Percentiles rank a stretch among this genome's conserved stretches.
These are phyloP conservation scores for Candolleomyces aberdarensis DNA, from an alignment of 768 basidiomycete species.

Conservation along the genomic window DNA sequence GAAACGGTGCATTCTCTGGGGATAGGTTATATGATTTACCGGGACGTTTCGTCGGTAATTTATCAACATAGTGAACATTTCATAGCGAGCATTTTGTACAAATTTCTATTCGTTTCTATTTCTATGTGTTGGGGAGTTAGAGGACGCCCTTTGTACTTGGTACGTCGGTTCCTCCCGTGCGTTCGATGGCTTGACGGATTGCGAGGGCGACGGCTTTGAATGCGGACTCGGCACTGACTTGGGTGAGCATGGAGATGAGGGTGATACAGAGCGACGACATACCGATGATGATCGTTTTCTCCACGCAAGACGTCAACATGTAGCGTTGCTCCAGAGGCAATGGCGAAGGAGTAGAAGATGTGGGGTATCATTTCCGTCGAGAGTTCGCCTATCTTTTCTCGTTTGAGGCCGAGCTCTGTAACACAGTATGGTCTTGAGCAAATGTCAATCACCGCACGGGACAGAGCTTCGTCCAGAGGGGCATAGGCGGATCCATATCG, in stretches of 20 bases:
- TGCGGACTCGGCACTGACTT: conserved; percentile 83
- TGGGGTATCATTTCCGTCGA: conserved; percentile 99
- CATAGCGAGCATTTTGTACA: not conserved
- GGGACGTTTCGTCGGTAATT: not conserved
- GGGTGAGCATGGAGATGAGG: conserved; percentile 1
- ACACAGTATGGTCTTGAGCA: conserved; percentile 97
- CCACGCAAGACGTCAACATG: conserved; percentile 94
- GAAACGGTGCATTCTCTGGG: conserved; percentile 82
- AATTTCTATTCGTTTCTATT: conserved; percentile 5
- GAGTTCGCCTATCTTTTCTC: conserved; percentile 92
- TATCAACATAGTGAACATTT: not conserved
- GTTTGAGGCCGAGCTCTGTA: conserved; percentile 80
- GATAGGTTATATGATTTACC: conserved; percentile 22
- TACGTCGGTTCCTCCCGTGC: conserved; percentile 85
- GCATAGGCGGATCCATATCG: conserved; percentile 97
- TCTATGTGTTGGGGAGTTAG: conserved; percentile 16
- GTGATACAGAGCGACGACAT: conserved; percentile 18
- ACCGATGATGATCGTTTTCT: conserved; percentile 98
- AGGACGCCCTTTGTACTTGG: conserved; percentile 98
- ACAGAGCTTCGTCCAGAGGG: conserved; percentile 94
- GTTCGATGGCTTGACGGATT: conserved; percentile 90
- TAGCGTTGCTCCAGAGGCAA: conserved; percentile 89
- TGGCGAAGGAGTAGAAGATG: conserved; percentile 97
- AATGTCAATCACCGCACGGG: conserved; percentile 96
- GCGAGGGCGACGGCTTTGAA: conserved; percentile 98